Conservation (phyloP, 2,329 filamentous ascomycete species). For the Microsporum ferrugineum region DNA sequence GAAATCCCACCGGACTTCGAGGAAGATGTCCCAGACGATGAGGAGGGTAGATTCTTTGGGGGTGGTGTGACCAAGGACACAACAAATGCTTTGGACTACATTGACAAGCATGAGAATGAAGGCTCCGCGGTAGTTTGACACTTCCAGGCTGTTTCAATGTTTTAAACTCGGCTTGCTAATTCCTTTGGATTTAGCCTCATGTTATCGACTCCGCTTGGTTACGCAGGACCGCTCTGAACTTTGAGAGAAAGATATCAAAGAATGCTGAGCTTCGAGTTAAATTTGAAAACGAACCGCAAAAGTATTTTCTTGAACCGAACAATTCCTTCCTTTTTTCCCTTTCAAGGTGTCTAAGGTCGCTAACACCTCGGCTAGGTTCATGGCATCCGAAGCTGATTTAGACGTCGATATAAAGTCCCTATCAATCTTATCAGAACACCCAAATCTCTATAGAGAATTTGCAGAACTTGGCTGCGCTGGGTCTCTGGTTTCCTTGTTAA, state of each 20-base stretch:
- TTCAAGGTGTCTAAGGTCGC: background rate
- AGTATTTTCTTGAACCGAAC: constrained; percentile 34
- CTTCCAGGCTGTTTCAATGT: background rate
- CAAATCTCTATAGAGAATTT: constrained; percentile 71
- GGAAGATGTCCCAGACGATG: constrained; percentile 58
- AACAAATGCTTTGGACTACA: constrained; percentile 73
- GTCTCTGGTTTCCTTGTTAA: constrained; percentile 67
- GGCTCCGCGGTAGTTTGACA: constrained; percentile 32
- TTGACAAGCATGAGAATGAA: constrained; percentile 56
- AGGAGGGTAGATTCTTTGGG: constrained; percentile 92
- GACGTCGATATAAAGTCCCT: constrained; percentile 79
- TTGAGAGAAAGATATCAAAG: constrained; percentile 82
- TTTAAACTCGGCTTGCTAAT: background rate
- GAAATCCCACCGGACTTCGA: constrained; percentile 47
- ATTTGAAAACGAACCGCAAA: constrained; percentile 66
- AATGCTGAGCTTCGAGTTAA: constrained; percentile 83
- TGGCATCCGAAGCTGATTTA: constrained; percentile 76
- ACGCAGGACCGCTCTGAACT: constrained; percentile 64
- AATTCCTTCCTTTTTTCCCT: background rate
- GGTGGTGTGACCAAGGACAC: constrained; percentile 76
- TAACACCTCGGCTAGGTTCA: constrained; percentile 42
- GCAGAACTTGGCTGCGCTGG: constrained; percentile 59
- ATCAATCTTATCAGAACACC: constrained; percentile 76
- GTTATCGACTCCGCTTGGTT: constrained; percentile 79
- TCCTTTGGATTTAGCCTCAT: constrained; percentile 40